Conservation (phyloP, 2,329 filamentous ascomycete genomes). For the Calcarisporium arbuscula region DNA sequence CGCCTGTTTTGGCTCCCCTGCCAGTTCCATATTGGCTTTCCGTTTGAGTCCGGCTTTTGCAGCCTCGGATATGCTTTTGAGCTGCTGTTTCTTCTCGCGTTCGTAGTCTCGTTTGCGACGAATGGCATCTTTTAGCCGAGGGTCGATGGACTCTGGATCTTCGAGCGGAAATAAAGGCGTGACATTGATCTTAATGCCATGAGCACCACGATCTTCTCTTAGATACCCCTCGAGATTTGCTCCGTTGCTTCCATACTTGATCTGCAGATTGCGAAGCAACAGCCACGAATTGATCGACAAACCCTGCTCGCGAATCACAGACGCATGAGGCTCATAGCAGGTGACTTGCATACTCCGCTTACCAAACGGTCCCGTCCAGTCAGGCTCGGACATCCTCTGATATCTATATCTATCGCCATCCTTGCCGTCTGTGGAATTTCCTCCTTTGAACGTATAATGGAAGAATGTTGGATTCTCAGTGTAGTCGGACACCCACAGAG, state of each 20-base stretch:
- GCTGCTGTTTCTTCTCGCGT: slow-evolving; percentile 34
- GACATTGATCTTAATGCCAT: slow-evolving; percentile 49
- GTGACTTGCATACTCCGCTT: slow-evolving; percentile 65
- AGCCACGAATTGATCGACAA: slow-evolving; percentile 58
- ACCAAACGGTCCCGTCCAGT: slow-evolving; percentile 73
- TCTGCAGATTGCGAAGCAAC: slow-evolving; percentile 63
- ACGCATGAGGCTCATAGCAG: slow-evolving; percentile 62
- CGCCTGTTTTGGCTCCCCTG: slow-evolving; percentile 17
- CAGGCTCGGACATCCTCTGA: slow-evolving; percentile 19
- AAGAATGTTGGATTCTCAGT: slow-evolving; percentile 63
- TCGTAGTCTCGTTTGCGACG: slow-evolving; percentile 61
- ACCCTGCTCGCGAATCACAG: slow-evolving; percentile 42
- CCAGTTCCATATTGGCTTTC: slow-evolving; percentile 20
- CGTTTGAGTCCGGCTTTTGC: slow-evolving; percentile 32
- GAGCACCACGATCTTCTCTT: slow-evolving; percentile 48
- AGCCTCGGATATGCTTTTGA: slow-evolving; percentile 31
- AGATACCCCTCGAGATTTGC: slow-evolving; percentile 65
- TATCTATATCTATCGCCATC: slow-evolving; percentile 56
- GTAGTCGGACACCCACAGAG: slow-evolving; percentile 77
- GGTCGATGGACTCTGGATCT: slow-evolving; percentile 36
- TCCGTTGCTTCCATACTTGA: slow-evolving; percentile 49
- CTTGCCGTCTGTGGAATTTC: slow-evolving; percentile 23
- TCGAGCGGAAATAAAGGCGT: slow-evolving; percentile 36
- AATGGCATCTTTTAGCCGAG: slow-evolving; percentile 50
- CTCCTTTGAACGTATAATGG: slow-evolving; percentile 32